Conservation (phyloP, 2,329 filamentous ascomycete genomes). For the Penicillium rolfsii region DNA sequence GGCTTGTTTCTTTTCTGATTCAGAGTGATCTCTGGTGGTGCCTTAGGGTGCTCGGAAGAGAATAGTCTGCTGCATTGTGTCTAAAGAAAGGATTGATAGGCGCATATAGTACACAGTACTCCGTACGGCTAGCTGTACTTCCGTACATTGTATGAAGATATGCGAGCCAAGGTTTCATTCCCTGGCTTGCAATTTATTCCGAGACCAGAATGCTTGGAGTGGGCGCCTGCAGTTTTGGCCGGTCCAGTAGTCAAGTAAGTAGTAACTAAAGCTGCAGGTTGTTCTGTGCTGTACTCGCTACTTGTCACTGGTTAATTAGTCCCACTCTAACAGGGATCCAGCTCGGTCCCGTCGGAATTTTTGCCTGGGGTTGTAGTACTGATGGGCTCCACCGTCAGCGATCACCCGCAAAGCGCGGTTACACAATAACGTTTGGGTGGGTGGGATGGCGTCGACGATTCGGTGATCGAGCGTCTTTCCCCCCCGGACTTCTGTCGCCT, state of each 20-base stretch:
- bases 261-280: too few relatives aligned
- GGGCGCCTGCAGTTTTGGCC: conserved; percentile 1
- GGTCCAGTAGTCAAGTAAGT: neutral
- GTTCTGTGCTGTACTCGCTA: neutral
- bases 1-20: neutral
- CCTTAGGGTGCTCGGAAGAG: neutral
- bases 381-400: conserved; percentile 7
- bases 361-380: conserved; percentile 6
- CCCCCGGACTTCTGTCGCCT: neutral
- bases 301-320: neutral
- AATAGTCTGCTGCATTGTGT: neutral
- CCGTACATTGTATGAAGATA: neutral
- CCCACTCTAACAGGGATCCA: neutral
- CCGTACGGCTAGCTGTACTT: neutral
- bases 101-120: neutral
- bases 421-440: conserved; percentile 22
- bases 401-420: conserved; percentile 29
- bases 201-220: neutral
- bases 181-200: conserved; percentile 9
- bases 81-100: neutral
- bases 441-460: neutral
- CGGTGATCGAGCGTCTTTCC: neutral
- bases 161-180: conserved; percentile 17
- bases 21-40: neutral
- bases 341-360: neutral